These are phyloP conservation scores for Vaccinium vitisidaea DNA, from an alignment of 148 eudicot species.

Conservation along the genomic window DNA sequence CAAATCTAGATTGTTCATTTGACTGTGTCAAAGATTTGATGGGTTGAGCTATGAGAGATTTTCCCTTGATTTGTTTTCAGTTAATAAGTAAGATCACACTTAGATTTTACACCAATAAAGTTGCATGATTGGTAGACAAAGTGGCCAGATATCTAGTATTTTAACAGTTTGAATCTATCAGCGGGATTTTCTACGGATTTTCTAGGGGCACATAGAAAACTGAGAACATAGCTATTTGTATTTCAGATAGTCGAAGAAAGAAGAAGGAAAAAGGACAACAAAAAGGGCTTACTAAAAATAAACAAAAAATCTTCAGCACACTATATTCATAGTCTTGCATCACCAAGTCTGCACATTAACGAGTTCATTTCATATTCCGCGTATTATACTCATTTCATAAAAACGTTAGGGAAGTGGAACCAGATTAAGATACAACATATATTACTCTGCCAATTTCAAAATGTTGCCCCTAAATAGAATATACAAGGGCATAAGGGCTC, in stretches of 20 bases:
- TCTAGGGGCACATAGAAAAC: background rate
- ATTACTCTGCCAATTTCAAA: background rate
- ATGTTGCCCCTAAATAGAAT: background rate
- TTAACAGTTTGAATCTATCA: background rate
- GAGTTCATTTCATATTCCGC: too few relatives aligned
- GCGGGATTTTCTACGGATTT: background rate
- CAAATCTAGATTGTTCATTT: background rate
- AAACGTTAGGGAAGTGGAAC: background rate
- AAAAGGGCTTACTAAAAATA: background rate
- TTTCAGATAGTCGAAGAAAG: background rate
- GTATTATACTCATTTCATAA: too few relatives aligned
- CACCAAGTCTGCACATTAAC: too few relatives aligned
- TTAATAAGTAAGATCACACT: background rate
- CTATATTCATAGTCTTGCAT: background rate
- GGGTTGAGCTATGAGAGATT: background rate
- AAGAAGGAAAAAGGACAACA: background rate
- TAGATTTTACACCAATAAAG: background rate
- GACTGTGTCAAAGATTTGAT: background rate
- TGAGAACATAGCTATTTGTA: background rate
- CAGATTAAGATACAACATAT: background rate
- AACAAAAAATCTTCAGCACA: background rate
- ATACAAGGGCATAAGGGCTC: too few relatives aligned
- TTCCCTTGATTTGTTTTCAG: background rate
- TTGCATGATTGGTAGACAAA: background rate
- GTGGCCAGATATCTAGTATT: background rate